Evolutionary conservation across 148 eudicot genomes (phyloP), one percentile per base, ranked within the genome.

Genomic region (Cornus kousa): DNA sequence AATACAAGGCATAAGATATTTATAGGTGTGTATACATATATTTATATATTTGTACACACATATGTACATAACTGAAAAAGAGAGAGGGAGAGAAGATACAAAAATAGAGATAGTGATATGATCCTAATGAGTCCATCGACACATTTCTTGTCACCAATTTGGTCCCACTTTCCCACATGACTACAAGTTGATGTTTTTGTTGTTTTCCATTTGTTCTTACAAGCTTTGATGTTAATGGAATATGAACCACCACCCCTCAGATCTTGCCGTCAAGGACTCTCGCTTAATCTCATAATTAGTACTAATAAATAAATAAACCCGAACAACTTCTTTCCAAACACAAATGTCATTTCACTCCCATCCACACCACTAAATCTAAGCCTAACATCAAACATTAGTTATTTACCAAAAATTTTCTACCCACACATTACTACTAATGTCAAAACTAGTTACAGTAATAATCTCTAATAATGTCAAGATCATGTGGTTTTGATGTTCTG

Each of bases 111-210:
- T 37, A 57, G 67, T 73, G 76, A 31, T 5, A 57, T 57, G 76
- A 16, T 57, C 48, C 48, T 74, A 57, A 74, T 12, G 37, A 20
- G 67, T 24, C 60, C 46, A 57, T 16, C 10, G 35, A 7, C 70
- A 60, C 32, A 62, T 74, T 62, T 37, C n/a, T 66, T 39, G 32
- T 74, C 76, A 11, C 48, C 76, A 57, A 32, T 31, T 12, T 55
- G 43, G 76, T 33, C 46, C 35, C 77, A 74, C 53, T 32, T 39
- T 37, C 68, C 68, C 68, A 7, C 77, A 10, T 40, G 20, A 39
- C 77, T 35, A 74, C 37, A 17, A 24, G 53, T 62, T 72, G 74
- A 48, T 72, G 75, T 24, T 72, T 71, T 50, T 72, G 75, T 50
- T 72, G 64, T 46, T 72, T 48, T 50, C 14, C 64, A 50, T 50